Percentiles rank a stretch among this genome's conserved stretches.
Conservation (phyloP, 2,329 filamentous ascomycete genomes). For the Botrytis medusae region DNA sequence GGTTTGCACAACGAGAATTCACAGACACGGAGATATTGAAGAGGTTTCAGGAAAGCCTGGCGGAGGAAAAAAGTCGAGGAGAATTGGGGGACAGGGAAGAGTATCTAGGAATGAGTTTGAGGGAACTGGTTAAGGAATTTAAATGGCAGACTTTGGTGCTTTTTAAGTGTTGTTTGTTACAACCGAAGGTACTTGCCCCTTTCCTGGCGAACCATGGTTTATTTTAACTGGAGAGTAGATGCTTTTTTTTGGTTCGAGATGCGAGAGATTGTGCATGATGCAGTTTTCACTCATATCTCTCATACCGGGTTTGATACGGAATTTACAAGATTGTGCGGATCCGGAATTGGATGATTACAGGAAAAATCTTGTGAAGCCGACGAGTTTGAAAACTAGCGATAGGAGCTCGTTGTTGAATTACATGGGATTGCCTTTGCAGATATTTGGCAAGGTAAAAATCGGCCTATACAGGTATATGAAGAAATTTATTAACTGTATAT, state of each 20-base stretch:
- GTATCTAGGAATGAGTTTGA: slow-evolving; percentile 82
- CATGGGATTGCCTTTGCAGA: slow-evolving; percentile 90
- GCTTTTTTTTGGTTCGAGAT: slow-evolving; percentile 97
- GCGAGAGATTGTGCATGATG: slow-evolving; percentile 95
- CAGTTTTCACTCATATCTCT: slow-evolving; percentile 95
- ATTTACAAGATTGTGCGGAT: slow-evolving; percentile 91
- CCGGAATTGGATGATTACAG: slow-evolving; percentile 88
- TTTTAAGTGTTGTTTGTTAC: slow-evolving; percentile 88
- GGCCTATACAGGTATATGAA: too few relatives aligned
- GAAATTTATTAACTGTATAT: not conserved
- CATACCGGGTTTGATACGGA: slow-evolving; percentile 87
- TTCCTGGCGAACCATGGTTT: not conserved
- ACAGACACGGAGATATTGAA: slow-evolving; percentile 85
- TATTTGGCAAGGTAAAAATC: slow-evolving; percentile 77
- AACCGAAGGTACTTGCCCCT: slow-evolving; percentile 72
- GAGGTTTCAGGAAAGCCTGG: slow-evolving; percentile 87
- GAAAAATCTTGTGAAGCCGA: slow-evolving; percentile 70
- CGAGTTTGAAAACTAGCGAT: slow-evolving; percentile 87
- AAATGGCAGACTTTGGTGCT: slow-evolving; percentile 92
- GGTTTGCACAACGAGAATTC: slow-evolving; percentile 95
- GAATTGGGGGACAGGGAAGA: slow-evolving; percentile 73
- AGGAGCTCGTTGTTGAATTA: slow-evolving; percentile 85
- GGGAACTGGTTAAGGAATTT: slow-evolving; percentile 92
- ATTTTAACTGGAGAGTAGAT: slow-evolving; percentile 58
- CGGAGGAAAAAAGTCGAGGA: slow-evolving; percentile 64